Base-by-base conservation (phyloP, 208 protist genomes). In the Trypanosoma rangeli region DNA sequence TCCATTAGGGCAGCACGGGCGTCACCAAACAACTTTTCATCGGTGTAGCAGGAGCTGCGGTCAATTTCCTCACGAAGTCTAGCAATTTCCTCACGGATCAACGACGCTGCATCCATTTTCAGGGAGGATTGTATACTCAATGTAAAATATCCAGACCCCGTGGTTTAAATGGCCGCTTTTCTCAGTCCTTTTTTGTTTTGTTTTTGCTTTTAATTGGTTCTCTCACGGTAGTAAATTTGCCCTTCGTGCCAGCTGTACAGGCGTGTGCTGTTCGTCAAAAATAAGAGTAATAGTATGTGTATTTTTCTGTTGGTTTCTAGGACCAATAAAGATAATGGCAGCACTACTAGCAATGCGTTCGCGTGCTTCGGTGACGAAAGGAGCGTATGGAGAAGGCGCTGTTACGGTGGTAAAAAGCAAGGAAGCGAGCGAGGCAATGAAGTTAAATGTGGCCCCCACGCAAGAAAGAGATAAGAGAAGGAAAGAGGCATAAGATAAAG, bases 21-120 rank as follows among this genome's bases (percentile, higher is more conserved):
- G 10, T 66, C 44, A 16, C n/a, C n/a, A 42, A 74, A 56, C 5
- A 13, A 39, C 0, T 8, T 20, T 55, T 67, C 44, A 24, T 63
- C 53, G 16, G 5, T 2, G 7, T 10, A 12, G 46, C 69, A 74
- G 18, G 60, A 66, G 8, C 16, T 39, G 12, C 28, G 60, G 3
- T 62, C 61, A 37, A 63, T 54, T 18, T 64, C 61, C 1, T n/a
- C 28, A 7, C 69, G 48, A 74, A 74, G 42, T 26, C 33, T 7
- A 57, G 24, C 2, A 31, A 74, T 68, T 29, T 74, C 69, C n/a
- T 53, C 29, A 20, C 52, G 69, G 50, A 74, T 7, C n/a, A 55
- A 35, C 16, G 15, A 10, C 13, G 20, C 28, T 16, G 59, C 44
- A 12, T 74, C 69, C 57, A 73, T 73, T 52, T 48, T 24, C n/a